A percentile compares a stretch with the other conserved stretches of the same genome.
phyloP scores from a whole-genome alignment of 2,329 filamentous ascomycete genomes.

The Fusarium graminum region DNA sequence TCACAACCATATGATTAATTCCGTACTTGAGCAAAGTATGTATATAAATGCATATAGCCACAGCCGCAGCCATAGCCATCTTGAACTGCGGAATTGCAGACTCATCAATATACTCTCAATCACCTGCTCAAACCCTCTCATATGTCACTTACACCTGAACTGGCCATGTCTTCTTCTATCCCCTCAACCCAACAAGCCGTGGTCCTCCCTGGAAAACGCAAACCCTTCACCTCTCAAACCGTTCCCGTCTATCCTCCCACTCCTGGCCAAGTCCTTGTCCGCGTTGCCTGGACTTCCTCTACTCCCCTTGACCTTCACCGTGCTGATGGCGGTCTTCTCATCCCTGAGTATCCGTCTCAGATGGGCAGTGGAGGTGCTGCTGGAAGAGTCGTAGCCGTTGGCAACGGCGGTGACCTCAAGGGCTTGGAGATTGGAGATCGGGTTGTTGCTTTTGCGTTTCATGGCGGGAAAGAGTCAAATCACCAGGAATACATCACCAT shows the following conservation, averaged over 20 bases:
- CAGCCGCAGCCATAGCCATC: background rate
- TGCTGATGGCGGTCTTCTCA: slow-evolving; percentile 69
- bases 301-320: slow-evolving; percentile 73
- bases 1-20: background rate
- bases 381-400: slow-evolving; percentile 66
- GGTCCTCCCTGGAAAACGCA: slow-evolving; percentile 65
- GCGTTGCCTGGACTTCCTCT: slow-evolving; percentile 70
- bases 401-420: slow-evolving; percentile 55
- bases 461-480: slow-evolving; percentile 61
- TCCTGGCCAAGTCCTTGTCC: slow-evolving; percentile 65
- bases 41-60: background rate
- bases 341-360: slow-evolving; percentile 62
- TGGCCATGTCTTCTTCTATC: slow-evolving; percentile 52
- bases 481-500: slow-evolving; percentile 69
- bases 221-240: slow-evolving; percentile 68
- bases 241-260: slow-evolving; percentile 54
- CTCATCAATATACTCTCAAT: background rate
- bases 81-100: background rate
- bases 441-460: slow-evolving; percentile 68
- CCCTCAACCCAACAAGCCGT: slow-evolving; percentile 75
- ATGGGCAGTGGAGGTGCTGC: slow-evolving; percentile 65
- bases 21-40: background rate
- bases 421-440: slow-evolving; percentile 65
- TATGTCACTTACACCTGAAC: background rate
- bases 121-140: background rate